Conservation (phyloP, 2,329 filamentous ascomycete genomes). For the Verticillium nubilum region DNA sequence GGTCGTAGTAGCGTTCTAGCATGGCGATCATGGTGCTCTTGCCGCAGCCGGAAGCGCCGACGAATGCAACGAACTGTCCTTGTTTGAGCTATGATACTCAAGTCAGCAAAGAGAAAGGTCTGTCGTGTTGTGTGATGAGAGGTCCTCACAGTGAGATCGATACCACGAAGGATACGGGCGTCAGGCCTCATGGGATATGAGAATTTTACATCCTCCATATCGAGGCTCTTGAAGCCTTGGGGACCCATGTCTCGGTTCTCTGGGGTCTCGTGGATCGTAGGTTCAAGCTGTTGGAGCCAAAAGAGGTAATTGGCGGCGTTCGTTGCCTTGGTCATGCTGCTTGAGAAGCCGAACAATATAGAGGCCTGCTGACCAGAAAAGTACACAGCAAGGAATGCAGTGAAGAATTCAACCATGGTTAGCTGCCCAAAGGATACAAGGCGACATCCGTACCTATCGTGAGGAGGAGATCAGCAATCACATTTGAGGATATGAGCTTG, state of each 20-base stretch:
- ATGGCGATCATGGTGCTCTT: constrained; percentile 56
- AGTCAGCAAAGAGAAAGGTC: background rate
- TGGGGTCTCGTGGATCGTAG: background rate
- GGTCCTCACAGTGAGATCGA: background rate
- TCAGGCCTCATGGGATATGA: background rate
- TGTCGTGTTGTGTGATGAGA: background rate
- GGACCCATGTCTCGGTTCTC: background rate
- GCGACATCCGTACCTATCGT: constrained; percentile 11
- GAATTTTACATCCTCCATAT: background rate
- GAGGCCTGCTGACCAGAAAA: constrained; percentile 10
- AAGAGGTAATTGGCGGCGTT: constrained; percentile 31
- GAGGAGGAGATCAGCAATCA: too few relatives aligned
- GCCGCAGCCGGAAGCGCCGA: constrained; percentile 53
- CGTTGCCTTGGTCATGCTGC: constrained; percentile 26
- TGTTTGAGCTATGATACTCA: constrained; percentile 24
- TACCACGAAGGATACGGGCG: background rate
- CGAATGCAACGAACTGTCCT: constrained; percentile 47
- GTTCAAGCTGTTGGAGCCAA: constrained; percentile 21
- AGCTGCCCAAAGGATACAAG: constrained; percentile 8
- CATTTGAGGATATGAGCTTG: background rate
- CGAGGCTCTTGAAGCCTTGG: background rate
- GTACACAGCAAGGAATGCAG: constrained; percentile 25
- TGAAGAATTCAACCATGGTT: constrained; percentile 12
- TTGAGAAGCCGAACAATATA: constrained; percentile 4
- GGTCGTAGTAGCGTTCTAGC: constrained; percentile 31